Base-by-base conservation (phyloP, 2,329 filamentous ascomycete species). In the Claviceps fusiformis region DNA sequence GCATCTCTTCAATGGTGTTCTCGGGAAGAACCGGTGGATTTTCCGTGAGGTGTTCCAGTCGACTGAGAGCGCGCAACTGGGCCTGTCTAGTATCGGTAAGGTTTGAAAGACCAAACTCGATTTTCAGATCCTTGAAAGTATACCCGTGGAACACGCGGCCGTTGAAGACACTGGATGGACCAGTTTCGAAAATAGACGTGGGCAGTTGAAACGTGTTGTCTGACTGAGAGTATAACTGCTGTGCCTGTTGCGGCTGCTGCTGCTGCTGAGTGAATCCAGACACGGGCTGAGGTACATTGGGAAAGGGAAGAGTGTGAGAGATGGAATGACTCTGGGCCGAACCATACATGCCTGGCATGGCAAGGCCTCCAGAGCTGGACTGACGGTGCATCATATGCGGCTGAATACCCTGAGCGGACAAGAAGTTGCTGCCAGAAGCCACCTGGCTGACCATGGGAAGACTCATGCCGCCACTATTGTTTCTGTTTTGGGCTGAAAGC, bases 11-110 rank as follows among this genome's bases (percentile, higher is more conserved):
- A 8, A 70, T 56, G 7, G 53, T 53, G 24, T 64, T 61, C 0
- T 57, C 57, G 0, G 70, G 68, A 0, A 70, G 62, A 0, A 63
- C 57, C 0, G 70, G 65, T 4, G 65, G 65, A 6, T 54, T 54
- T 8, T 19, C 19, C 3, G 29, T 19, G 11, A 43, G 45, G 17
- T 17, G 9, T 6, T 49, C 24, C 11, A 54, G 45, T 31, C 33
- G 44, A 15, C 3, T 15, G 24, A 54, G 19, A 8, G n/a, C 52
- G 6, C 24, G 45, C 11, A 19, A 1, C 35, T 49, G 15, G 15
- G 27, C 27, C 35, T 43, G 24, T 31, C 35, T 35, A 43, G 10
- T n/a, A 29, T 54, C 52, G 31, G 10, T 24, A 10, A 17, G 17
- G 6, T 31, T 24, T 27, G 52, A 10, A 8, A 2, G 11, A 8